Conservation (phyloP, 106 monocot genomes). For the Allium sativum region DNA sequence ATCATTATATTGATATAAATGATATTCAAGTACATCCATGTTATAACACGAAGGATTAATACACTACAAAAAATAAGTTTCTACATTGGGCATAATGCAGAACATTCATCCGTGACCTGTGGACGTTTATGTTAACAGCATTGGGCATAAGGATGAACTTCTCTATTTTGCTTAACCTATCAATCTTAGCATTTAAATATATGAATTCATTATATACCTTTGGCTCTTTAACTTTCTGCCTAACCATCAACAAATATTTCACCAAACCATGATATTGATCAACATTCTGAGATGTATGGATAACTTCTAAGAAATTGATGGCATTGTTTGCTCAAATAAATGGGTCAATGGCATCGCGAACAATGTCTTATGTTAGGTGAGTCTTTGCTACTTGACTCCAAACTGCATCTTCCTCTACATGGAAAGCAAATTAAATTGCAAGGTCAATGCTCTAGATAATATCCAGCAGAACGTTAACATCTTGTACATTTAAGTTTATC, state of each 20-base stretch:
- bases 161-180: slow-evolving; percentile 83
- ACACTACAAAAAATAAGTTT: no score
- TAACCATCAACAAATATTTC: slow-evolving; percentile 88
- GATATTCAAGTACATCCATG: no score
- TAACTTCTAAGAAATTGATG: slow-evolving; percentile 83
- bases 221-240: slow-evolving; percentile 78
- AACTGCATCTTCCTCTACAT: slow-evolving; percentile 94
- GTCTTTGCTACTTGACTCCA: slow-evolving; percentile 98
- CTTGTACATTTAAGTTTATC: slow-evolving; percentile 95
- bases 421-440: slow-evolving; percentile 90
- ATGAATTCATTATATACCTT: slow-evolving; percentile 92
- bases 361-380: slow-evolving; percentile 77
- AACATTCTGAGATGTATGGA: slow-evolving; percentile 70
- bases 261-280: slow-evolving; percentile 88
- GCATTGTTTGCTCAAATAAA: slow-evolving; percentile 95
- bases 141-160: slow-evolving; percentile 98
- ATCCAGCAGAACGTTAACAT: slow-evolving; percentile 87
- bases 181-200: slow-evolving; percentile 92
- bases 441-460: slow-evolving; percentile 79
- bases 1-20: no score
- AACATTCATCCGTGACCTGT: no score
- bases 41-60: no score
- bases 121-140: slow-evolving; percentile 95
- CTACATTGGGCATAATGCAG: no score
- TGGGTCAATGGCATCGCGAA: slow-evolving; percentile 94